phyloP scores from a whole-genome alignment of 1,284 basidiomycete genomes.

The Inonotus hispidus region DNA sequence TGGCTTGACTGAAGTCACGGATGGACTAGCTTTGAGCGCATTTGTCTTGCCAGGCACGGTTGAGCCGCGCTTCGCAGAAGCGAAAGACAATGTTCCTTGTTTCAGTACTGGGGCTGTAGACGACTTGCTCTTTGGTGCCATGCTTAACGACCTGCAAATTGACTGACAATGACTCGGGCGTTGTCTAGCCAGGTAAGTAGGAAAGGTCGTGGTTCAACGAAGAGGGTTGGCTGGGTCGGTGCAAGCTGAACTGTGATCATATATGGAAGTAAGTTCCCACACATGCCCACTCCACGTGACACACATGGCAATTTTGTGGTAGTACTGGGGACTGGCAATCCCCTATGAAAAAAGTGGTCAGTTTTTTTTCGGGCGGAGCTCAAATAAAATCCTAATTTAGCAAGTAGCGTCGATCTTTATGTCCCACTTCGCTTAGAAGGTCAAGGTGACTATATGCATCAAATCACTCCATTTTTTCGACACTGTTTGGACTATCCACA shows the following conservation, averaged over 20 bases:
- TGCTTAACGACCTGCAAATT: background rate
- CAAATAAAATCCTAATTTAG: no score
- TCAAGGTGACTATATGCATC: no score
- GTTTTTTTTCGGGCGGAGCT: no score
- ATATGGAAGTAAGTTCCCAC: background rate
- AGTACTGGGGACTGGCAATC: no score
- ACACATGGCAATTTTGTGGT: no score
- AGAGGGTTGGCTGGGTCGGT: no score
- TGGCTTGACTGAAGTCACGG: conserved; percentile 21
- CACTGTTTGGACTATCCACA: no score
- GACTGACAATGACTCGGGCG: background rate
- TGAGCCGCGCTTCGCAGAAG: conserved; percentile 43
- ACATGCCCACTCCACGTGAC: no score
- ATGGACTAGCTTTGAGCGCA: conserved; percentile 19
- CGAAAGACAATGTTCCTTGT: conserved; percentile 46
- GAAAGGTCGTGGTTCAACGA: background rate
- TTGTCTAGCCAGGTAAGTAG: background rate
- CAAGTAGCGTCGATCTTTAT: no score
- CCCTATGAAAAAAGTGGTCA: no score
- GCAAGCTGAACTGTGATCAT: background rate
- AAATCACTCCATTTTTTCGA: no score
- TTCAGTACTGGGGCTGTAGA: conserved; percentile 27
- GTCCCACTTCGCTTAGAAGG: no score
- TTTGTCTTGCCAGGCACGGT: conserved; percentile 33
- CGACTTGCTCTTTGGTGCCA: conserved; percentile 7